phyloP scores from a whole-genome alignment of 2,329 filamentous ascomycete genomes.

The Fusarium zealandicum region DNA sequence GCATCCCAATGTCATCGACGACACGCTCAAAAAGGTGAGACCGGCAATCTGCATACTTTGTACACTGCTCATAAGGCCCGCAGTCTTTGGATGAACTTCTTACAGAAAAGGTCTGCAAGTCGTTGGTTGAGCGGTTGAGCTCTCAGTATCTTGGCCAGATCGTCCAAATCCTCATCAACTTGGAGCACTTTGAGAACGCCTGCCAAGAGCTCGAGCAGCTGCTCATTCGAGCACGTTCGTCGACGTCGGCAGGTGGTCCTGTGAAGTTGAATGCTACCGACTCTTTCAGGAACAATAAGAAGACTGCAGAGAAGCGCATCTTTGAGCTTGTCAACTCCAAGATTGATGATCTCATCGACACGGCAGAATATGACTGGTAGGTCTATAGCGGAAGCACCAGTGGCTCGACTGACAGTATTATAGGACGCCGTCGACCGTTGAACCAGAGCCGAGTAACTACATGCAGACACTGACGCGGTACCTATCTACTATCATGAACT shows the following conservation, averaged over 20 bases:
- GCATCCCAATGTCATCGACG: conserved; percentile 87
- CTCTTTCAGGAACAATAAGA: conserved; percentile 88
- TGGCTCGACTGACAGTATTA: conserved; percentile 25
- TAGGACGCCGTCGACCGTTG: conserved; percentile 63
- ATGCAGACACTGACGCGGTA: conserved; percentile 95
- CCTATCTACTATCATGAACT: conserved; percentile 94
- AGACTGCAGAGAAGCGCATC: conserved; percentile 95
- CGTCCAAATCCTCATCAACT: conserved; percentile 96
- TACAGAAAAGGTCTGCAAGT: conserved; percentile 88
- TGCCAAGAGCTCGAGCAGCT: conserved; percentile 89
- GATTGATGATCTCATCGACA: conserved; percentile 96
- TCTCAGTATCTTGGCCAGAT: conserved; percentile 98
- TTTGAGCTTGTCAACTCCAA: conserved; percentile 99
- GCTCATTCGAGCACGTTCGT: conserved; percentile 83
- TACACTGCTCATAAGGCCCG: conserved; percentile 13
- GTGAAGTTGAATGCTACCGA: conserved; percentile 84
- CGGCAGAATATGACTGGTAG: conserved; percentile 94
- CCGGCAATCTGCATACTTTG: accelerated
- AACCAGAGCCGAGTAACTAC: conserved; percentile 84
- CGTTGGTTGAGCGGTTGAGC: conserved; percentile 83
- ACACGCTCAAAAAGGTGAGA: conserved; percentile 78
- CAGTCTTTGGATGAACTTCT: conserved; percentile 94
- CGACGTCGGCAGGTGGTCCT: conserved; percentile 79
- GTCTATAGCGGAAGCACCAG: conserved; percentile 17
- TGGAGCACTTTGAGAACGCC: conserved; percentile 95